A percentile compares a stretch with the other conserved stretches of the same genome.
phyloP scores from a whole-genome alignment of 352 stramenopile genomes.

The Phytophthora sp. region DNA sequence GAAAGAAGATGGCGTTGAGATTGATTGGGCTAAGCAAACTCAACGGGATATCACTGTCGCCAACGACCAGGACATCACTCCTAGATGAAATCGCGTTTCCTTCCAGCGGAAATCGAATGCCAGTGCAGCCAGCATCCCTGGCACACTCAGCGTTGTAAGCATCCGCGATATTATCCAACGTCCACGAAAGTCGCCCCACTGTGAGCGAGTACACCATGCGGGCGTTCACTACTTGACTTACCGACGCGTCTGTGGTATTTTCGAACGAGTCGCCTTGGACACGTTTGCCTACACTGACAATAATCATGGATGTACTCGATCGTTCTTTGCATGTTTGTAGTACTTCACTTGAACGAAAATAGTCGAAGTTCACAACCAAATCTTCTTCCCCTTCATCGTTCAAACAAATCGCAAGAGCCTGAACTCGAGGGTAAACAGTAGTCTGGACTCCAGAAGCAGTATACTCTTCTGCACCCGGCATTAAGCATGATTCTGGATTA shows the following conservation, averaged over 20 bases:
- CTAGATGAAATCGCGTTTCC: not conserved
- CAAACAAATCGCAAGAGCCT: conserved; percentile 12
- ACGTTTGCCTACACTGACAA: conserved; percentile 14
- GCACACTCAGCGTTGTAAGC: conserved; percentile 3
- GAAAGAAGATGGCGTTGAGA: not conserved
- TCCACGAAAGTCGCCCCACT: conserved; percentile 25
- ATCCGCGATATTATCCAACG: not conserved
- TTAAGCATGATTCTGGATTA: not conserved
- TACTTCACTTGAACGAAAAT: not conserved
- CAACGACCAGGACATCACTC: not conserved
- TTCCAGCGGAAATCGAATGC: conserved; percentile 9
- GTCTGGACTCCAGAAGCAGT: not conserved
- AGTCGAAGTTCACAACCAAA: not conserved
- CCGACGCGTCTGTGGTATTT: not conserved
- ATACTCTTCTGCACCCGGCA: not conserved
- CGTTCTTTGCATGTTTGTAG: conserved; percentile 4
- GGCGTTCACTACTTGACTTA: conserved; percentile 3
- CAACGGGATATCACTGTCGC: not conserved
- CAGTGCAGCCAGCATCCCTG: not conserved
- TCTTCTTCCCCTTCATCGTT: not conserved
- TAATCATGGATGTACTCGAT: conserved; percentile 11
- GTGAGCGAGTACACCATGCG: conserved; percentile 26
- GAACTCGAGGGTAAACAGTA: conserved; percentile 11
- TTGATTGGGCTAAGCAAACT: conserved; percentile 9
- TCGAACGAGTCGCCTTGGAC: conserved; percentile 13